Conservation (phyloP, 2,329 filamentous ascomycete species). For the Ascochyta pisi region DNA sequence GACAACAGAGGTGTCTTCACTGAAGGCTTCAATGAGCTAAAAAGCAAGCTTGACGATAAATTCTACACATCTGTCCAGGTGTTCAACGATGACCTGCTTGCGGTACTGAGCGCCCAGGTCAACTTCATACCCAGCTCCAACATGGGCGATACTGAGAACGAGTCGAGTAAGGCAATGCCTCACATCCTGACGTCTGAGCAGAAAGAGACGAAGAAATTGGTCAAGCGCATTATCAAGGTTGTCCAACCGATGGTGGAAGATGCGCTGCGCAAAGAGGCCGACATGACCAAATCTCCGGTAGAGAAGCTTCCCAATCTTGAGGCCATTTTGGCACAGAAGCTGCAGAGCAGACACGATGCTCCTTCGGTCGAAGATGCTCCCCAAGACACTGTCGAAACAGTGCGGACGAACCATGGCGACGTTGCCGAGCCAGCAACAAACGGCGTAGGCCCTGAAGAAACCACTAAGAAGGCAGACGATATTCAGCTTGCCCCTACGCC, state of each 20-base stretch:
- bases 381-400: conserved; percentile 32
- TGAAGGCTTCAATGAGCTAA: conserved; percentile 60
- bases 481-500: conserved; percentile 46
- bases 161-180: conserved; percentile 52
- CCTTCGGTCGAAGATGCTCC: conserved; percentile 31
- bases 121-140: conserved; percentile 55
- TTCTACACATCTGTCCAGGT: conserved; percentile 66
- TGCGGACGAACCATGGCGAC: conserved; percentile 18
- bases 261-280: conserved; percentile 80
- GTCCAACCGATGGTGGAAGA: conserved; percentile 79
- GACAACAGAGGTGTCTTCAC: conserved; percentile 63
- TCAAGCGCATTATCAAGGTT: conserved; percentile 85
- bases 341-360: conserved; percentile 58
- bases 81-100: conserved; percentile 66
- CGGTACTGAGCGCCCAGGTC: conserved; percentile 62
- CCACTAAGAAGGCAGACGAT: conserved; percentile 27
- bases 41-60: conserved; percentile 61
- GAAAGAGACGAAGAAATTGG: conserved; percentile 82
- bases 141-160: conserved; percentile 50
- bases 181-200: conserved; percentile 65
- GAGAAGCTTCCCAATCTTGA: conserved; percentile 79
- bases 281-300: conserved; percentile 73
- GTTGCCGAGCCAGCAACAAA: conserved; percentile 20
- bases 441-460: conserved; percentile 21
- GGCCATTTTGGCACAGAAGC: conserved; percentile 71